Evolutionary conservation across 208 protist species (phyloP).

Genomic region (Crithidia expoeki): DNA sequence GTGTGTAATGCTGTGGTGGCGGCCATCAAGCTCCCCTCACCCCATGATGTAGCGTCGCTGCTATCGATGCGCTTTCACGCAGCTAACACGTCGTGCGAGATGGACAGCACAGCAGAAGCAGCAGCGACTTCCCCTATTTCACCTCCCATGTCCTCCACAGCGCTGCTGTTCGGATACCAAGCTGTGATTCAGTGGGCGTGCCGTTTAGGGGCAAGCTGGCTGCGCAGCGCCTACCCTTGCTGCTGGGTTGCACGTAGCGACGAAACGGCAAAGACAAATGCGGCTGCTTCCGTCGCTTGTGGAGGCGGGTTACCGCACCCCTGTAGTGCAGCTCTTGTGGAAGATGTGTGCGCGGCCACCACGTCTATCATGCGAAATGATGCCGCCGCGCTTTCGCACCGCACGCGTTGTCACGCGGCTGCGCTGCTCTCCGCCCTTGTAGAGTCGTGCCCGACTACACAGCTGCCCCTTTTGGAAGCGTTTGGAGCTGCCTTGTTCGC

Average conservation of each 20-base stretch:
- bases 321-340: conserved; percentile 5
- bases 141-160: not conserved
- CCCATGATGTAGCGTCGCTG: conserved; percentile 13
- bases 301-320: conserved; percentile 11
- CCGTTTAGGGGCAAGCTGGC: conserved; percentile 22
- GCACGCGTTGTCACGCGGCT: conserved; percentile 41
- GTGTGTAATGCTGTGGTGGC: conserved; percentile 25
- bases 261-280: not conserved
- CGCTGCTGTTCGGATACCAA: conserved; percentile 31
- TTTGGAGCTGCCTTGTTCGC: conserved; percentile 47
- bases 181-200: conserved; percentile 30
- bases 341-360: conserved; percentile 38
- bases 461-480: conserved; percentile 12
- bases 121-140: not conserved
- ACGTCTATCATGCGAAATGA: conserved; percentile 38
- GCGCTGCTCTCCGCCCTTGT: conserved; percentile 31
- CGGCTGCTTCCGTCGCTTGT: not conserved
- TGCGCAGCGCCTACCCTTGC: conserved; percentile 16
- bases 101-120: not conserved
- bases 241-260: not conserved
- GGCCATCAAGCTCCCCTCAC: conserved; percentile 20
- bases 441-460: conserved; percentile 22
- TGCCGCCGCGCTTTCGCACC: conserved; percentile 35
- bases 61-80: conserved; percentile 34
- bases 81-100: not conserved